Evolutionary conservation across 306 rosid genomes (phyloP), one percentile per base, ranked within the genome.

Genomic region (Malus domestica): DNA sequence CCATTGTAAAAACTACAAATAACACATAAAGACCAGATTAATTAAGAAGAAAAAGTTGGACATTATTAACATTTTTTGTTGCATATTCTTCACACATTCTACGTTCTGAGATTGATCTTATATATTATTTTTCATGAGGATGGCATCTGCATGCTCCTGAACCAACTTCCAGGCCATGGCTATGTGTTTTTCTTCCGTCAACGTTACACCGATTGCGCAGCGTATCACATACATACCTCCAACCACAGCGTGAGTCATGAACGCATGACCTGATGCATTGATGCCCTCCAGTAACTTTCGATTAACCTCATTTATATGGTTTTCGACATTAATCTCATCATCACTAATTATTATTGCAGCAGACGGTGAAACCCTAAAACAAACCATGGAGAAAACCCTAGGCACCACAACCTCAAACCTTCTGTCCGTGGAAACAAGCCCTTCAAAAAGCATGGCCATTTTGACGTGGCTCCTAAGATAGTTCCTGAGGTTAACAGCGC

Each of bases 191-290:
- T 88, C 90, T 69, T 86, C 82, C 2, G 88, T 83, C 30, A 86
- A 63, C 3, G 90, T 84, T 2, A 80, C 80, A 23, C 90, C 93
- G 8, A 86, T 73, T 0, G 87, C 87, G 64, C 77, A 86, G 25
- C 90, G 58, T 9, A 86, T 54, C 29, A 80, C 58, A 45, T 69
- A 86, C 46, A 74, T 61, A 8, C 83, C 87, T 18, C 59, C 88
- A 30, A 86, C 80, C 19, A 76, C 62, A 1, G 81, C 61, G 67
- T 84, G 93, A 46, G 82, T 86, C 93, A 88, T 86, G 80, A 23
- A 88, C 3, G 60, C 76, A 3, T 62, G 23, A 2, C 90, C 93
- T 0, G 86, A 80, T 27, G 52, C 30, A 66, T 88, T 88, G 9
- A 88, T 74, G 7, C 57, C 78, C 52, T 84, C 90, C 58, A 88